Base-by-base conservation (phyloP, 352 stramenopile genomes). In the Pythium plurisporium region DNA sequence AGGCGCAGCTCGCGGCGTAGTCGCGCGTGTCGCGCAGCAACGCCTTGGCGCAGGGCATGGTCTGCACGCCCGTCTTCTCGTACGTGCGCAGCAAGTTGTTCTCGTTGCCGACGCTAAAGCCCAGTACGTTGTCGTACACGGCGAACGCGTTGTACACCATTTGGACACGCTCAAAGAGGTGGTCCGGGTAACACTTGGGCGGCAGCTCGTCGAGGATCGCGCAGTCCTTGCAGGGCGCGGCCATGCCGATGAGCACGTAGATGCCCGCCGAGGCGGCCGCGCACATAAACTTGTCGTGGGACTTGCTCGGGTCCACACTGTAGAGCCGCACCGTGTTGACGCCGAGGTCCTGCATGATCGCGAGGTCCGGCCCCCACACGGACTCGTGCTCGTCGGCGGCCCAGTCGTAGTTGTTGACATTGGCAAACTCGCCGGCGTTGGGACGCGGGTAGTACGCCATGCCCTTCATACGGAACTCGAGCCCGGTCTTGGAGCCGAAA, bases 211-310 rank as follows among this genome's bases (percentile, higher is more conserved):
- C 76, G 9, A 66, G 42, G 12, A 92, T 59, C 2, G 78, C 72
- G 56, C 77, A 83, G 40, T 65, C 65, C 55, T 86, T 66, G 44
- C 82, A 91, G 31, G 78, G 65, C 10, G 82, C 82, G 0, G 69
- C 61, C 59, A 92, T 74, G 33, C 78, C 82, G 2, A 92, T 52
- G 14, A 85, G 70, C 22, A 87, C 72, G 65, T 92, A 92, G 58
- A 92, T 92, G 5, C 78, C 79, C 2, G 70, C 67, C n/a, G 89
- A 52, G 3, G 75, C 72, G 25, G 62, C 79, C 27, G 75, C 78
- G 41, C 80, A 90, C 80, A 90, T 90, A 66, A 90, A 90, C 47
- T 88, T 82, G 73, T 88, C 80, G 58, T 90, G 80, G 8, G 67
- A 57, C 48, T 70, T 72, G 56, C 64, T 69, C 15, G 80, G 77